These are phyloP conservation scores for Coniochaeta prunicola DNA, from an alignment of 2,329 filamentous ascomycete species.

Conservation along the genomic window DNA sequence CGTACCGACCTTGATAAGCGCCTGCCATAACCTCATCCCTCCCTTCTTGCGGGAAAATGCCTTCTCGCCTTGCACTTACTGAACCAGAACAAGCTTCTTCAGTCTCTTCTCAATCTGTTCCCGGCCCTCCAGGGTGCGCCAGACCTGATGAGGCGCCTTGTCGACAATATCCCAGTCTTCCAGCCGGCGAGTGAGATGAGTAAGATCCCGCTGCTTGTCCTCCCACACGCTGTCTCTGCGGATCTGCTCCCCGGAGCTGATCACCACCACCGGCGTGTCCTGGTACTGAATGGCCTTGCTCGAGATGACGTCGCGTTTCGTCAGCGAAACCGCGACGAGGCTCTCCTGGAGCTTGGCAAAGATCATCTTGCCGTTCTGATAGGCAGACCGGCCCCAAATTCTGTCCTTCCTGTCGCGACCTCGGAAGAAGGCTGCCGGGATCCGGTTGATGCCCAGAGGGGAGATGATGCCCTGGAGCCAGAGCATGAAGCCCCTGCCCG, in stretches of 20 bases:
- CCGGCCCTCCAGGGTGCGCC: conserved; percentile 67
- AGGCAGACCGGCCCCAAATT: conserved; percentile 71
- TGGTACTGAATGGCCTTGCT: conserved; percentile 72
- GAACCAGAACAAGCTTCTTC: conserved; percentile 41
- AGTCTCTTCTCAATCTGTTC: conserved; percentile 73
- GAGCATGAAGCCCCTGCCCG: conserved; percentile 70
- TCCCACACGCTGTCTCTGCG: conserved; percentile 67
- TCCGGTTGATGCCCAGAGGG: conserved; percentile 75
- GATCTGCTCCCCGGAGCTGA: conserved; percentile 73
- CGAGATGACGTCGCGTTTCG: conserved; percentile 72
- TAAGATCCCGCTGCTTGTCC: conserved; percentile 77
- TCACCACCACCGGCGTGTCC: conserved; percentile 69
- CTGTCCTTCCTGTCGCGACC: conserved; percentile 77
- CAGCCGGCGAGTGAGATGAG: conserved; percentile 70
- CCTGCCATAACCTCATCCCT: background rate
- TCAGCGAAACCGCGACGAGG: conserved; percentile 76
- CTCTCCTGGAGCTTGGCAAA: conserved; percentile 92
- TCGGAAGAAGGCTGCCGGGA: conserved; percentile 73
- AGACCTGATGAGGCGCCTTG: conserved; percentile 79
- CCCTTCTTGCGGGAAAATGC: background rate
- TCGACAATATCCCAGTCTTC: conserved; percentile 81
- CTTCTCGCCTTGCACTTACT: background rate
- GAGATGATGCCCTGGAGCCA: conserved; percentile 84
- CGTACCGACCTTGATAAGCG: background rate
- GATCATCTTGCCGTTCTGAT: conserved; percentile 75